These are phyloP conservation scores for Neoboletus subvelutipes DNA, from an alignment of 768 basidiomycete species.

Conservation along the genomic window DNA sequence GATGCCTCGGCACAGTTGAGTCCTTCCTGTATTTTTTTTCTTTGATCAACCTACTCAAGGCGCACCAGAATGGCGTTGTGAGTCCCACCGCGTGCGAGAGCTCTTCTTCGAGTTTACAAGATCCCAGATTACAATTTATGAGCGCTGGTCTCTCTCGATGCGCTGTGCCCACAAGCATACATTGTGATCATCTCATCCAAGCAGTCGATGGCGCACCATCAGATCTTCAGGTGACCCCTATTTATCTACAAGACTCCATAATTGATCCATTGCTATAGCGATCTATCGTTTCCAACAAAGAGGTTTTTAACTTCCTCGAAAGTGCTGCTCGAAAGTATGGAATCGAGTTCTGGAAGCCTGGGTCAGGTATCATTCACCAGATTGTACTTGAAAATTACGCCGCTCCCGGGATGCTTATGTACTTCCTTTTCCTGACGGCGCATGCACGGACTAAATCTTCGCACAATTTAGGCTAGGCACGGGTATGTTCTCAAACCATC, in stretches of 20 bases:
- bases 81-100: slow-evolving; percentile 24
- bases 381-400: slow-evolving; percentile 98
- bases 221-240: slow-evolving; percentile 68
- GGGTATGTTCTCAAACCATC: slow-evolving; percentile 42
- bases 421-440: slow-evolving; percentile 21
- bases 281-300: slow-evolving; percentile 86
- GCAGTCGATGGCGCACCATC: slow-evolving; percentile 84
- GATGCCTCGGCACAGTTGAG: slow-evolving; percentile 88
- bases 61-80: slow-evolving; percentile 77
- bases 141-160: slow-evolving; percentile 84
- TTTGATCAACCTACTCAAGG: slow-evolving; percentile 11
- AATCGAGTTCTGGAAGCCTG: slow-evolving; percentile 98
- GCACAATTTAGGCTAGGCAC: slow-evolving; percentile 68
- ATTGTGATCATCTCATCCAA: slow-evolving; percentile 98
- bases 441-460: slow-evolving; percentile 4
- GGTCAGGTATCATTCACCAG: slow-evolving; percentile 90
- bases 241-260: background rate
- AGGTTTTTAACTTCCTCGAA: slow-evolving; percentile 96
- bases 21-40: slow-evolving; percentile 11
- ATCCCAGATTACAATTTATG: slow-evolving; percentile 88
- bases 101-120: slow-evolving; percentile 4
- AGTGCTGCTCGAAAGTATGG: slow-evolving; percentile 89
- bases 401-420: slow-evolving; percentile 93
- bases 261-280: slow-evolving; percentile 42
- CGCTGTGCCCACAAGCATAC: slow-evolving; percentile 89